A percentile compares a stretch with the other conserved stretches of the same genome.
These are phyloP conservation scores for Skeletonema menzelii DNA, from an alignment of 108 stramenopile genomes.

Conservation along the genomic window DNA sequence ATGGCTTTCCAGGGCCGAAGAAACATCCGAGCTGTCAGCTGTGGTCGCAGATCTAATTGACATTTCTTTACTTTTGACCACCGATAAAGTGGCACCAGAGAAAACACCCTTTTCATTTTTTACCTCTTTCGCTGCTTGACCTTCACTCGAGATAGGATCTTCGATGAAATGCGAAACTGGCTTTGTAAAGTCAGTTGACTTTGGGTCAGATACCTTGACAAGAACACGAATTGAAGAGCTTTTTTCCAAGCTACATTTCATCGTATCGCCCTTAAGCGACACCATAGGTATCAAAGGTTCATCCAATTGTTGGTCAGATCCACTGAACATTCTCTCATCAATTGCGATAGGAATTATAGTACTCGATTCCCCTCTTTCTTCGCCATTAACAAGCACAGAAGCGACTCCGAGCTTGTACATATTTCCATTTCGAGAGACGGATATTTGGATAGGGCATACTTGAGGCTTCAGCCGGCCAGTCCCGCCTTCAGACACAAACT, in stretches of 20 bases:
- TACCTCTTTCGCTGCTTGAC: background rate
- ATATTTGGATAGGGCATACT: conserved; percentile 18
- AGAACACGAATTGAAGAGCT: conserved; percentile 18
- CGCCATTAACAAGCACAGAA: conserved; percentile 17
- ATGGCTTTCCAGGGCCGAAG: background rate
- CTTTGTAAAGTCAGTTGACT: background rate
- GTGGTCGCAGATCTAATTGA: background rate
- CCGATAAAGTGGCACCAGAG: background rate
- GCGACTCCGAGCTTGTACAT: conserved; percentile 21
- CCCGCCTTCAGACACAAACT: background rate
- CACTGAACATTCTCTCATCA: background rate
- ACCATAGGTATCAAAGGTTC: conserved; percentile 18
- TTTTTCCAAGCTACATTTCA: conserved; percentile 17
- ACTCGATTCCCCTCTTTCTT: conserved; percentile 15
- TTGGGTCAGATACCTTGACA: conserved; percentile 10
- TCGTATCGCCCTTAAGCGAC: conserved; percentile 31
- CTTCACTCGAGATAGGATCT: background rate
- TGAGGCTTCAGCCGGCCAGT: conserved; percentile 10
- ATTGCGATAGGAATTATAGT: conserved; percentile 9
- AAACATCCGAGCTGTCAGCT: background rate
- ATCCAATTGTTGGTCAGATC: background rate
- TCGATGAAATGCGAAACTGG: background rate
- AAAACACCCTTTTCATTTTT: background rate
- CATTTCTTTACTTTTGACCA: background rate
- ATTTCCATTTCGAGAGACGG: conserved; percentile 13